Base-by-base conservation (phyloP, 495 filamentous ascomycete genomes). In the Neurospora pannonica region DNA sequence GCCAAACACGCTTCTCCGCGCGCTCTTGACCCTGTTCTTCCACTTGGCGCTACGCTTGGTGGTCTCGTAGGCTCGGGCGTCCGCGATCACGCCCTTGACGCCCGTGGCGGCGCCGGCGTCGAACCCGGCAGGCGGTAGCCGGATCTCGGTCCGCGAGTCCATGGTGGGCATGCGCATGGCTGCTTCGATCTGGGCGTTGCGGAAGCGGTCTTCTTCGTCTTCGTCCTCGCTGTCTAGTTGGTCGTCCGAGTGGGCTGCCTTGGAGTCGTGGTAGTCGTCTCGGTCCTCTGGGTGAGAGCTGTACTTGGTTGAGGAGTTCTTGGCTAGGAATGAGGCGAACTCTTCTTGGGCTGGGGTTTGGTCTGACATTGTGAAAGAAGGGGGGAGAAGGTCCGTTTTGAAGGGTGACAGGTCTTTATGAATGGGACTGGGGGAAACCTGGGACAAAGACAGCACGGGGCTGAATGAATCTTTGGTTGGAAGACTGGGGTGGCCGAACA, bases 11-110 rank as follows among this genome's bases (percentile, higher is more conserved):
- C 84, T 86, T 38, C 83, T 79, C 48, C 85, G 84, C 62, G 82
- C 87, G 76, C 79, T 80, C 39, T 79, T 78, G 69, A 84, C 83
- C 67, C 79, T 81, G 72, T 82, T 83, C 82, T 84, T 85, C 84
- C 87, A 87, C 75, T 88, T 92, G 54, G 54, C 54, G 76, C 84
- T 86, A 76, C 91, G 92, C 71, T 90, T 90, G 13, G 95, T 94
- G 71, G 90, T 89, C 82, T 98, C 94, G 79, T 95, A 98, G 71
- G 93, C 91, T 75, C 93, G 89, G 34, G 96, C 96, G 79, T 99
- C 96, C 76, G 97, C 94, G 75, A 99, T 98, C 81, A 99, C 96
- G 76, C 96, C 96, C 85, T 98, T 98, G 72, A 97, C 97, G 36
- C 96, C 96, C n/a, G 97, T 97, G 31, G 84, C 84, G 70, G 83